phyloP scores from a whole-genome alignment of 805 yeast genomes.

The Metschnikowia baotianmanensis region DNA sequence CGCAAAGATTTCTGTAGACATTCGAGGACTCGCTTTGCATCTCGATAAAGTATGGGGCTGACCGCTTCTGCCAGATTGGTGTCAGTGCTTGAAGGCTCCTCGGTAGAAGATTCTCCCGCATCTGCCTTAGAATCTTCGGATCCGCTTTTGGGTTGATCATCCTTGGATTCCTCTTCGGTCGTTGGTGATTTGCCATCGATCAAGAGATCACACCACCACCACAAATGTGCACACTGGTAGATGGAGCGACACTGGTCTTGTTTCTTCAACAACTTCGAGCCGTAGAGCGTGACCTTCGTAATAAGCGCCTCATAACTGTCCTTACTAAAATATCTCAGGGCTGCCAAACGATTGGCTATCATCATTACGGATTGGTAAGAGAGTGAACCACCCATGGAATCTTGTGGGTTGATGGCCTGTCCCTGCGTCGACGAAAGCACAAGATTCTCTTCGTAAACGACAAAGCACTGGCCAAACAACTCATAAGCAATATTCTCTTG shows the following conservation, averaged over 20 bases:
- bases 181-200: conserved; percentile 32
- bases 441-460: conserved; percentile 69
- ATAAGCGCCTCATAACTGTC: conserved; percentile 82
- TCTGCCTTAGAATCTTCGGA: conserved; percentile 22
- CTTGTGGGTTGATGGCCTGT: conserved; percentile 31
- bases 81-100: not conserved
- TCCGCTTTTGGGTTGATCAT: conserved; percentile 13
- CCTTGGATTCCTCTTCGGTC: conserved; percentile 24
- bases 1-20: conserved; percentile 85
- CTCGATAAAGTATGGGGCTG: conserved; percentile 27
- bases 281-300: conserved; percentile 81
- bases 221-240: conserved; percentile 81
- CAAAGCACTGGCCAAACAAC: conserved; percentile 82
- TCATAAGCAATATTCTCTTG: conserved; percentile 79
- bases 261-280: conserved; percentile 83
- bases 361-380: conserved; percentile 49
- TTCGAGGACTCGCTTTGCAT: conserved; percentile 77
- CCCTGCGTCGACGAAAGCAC: conserved; percentile 21
- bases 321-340: conserved; percentile 44
- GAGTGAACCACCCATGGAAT: conserved; percentile 41
- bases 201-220: conserved; percentile 79
- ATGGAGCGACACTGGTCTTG: conserved; percentile 95
- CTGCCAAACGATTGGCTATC: conserved; percentile 46
- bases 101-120: conserved; percentile 22
- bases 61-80: conserved; percentile 26